Base-by-base conservation (phyloP, 78 protist genomes). In the Dictyostelium citrinum region DNA sequence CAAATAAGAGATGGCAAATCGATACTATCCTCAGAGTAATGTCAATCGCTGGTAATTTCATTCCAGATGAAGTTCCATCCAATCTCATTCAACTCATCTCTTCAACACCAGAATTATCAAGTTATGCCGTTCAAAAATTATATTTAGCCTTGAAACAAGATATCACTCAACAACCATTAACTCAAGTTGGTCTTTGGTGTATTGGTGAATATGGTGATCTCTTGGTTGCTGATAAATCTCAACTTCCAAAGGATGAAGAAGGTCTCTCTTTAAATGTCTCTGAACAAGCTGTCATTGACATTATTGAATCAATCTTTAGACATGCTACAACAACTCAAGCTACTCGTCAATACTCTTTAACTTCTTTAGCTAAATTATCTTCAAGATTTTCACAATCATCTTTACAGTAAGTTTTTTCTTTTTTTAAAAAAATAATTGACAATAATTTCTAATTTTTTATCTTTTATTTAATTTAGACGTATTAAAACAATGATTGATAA, bases 131-230 rank as follows among this genome's bases (percentile, higher is more conserved):
- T 17, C 96, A 86, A 64, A 93, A 95, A 55, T 67, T 95, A n/a
- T 95, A 91, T 80, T 51, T 67, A 1, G 64, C 95, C 7, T 77
- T 96, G 58, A 33, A 11, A 9, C 46, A 67, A 22, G 96, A 96
- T 70, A 33, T 81, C 71, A 70, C 96, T 55, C 96, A 95, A 70
- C 94, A 84, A 84, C 85, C 91, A 77, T 68, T 90, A 2, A 64
- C 80, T 29, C 90, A 95, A 72, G 90, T 90, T 46, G 84, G 81
- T 29, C 82, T 84, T 17, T 98, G 99, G 99, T 81, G 96, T 83
- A 93, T 98, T 71, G 99, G 99, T 68, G 99, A 98, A 90, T 98
- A 80, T 81, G 98, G 98, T 74, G 98, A 97, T 39, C 35, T 92
- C 10, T 72, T 93, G 70, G 90, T 93, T 5, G 84, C 92, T 1